Conservation (phyloP, 164 flowering plant species). For the Kingdonia uniflora region DNA sequence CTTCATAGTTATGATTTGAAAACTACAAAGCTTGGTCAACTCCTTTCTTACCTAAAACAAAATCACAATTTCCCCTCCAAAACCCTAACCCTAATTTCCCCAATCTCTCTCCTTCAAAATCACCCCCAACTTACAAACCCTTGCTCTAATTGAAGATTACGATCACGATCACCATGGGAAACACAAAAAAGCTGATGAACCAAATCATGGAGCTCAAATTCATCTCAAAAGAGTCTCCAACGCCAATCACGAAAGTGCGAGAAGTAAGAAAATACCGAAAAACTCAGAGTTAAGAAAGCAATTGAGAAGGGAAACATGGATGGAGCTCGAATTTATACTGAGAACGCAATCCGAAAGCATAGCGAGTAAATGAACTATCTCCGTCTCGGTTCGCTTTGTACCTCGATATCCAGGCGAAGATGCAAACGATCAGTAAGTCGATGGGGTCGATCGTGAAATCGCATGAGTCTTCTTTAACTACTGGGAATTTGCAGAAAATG, state of each 20-base stretch:
- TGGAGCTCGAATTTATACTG: too few species aligned
- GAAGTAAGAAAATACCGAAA: slow-evolving; percentile 10
- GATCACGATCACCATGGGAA: slow-evolving; percentile 5
- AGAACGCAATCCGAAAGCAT: slow-evolving; percentile 16
- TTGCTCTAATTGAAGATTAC: too few species aligned
- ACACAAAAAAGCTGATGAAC: slow-evolving; percentile 16
- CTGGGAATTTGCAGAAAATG: slow-evolving; percentile 17
- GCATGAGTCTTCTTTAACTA: slow-evolving; percentile 9
- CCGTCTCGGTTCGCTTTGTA: slow-evolving; percentile 12
- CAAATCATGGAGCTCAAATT: slow-evolving; percentile 18
- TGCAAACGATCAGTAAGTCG: slow-evolving; percentile 13
- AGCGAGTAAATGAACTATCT: too few species aligned
- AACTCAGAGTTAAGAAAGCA: too few species aligned
- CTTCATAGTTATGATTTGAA: too few species aligned
- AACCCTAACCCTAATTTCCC: too few species aligned
- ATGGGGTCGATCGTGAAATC: slow-evolving; percentile 16
- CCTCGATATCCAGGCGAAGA: slow-evolving; percentile 9
- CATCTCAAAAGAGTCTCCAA: slow-evolving; percentile 13
- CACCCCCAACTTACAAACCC: too few species aligned
- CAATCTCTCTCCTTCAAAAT: too few species aligned
- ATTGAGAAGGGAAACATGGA: too few species aligned
- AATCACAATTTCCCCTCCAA: too few species aligned
- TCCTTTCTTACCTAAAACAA: too few species aligned
- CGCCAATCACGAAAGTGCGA: slow-evolving; percentile 15
- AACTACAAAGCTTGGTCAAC: too few species aligned